phyloP scores from a whole-genome alignment of 169 alveolate genomes.

The Plasmodium sp. region DNA sequence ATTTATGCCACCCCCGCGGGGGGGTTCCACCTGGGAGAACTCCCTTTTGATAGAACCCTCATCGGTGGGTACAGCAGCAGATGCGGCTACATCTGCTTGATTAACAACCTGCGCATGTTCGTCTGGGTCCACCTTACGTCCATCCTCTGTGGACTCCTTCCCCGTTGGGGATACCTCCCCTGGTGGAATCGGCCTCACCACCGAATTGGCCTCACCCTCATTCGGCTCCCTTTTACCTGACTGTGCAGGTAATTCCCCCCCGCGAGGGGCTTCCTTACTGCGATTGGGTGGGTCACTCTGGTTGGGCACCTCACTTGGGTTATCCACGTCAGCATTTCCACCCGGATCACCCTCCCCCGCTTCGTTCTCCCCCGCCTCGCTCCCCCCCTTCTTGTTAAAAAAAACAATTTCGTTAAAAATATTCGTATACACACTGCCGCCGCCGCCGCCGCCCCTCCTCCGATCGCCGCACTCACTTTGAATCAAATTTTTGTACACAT shows the following conservation, averaged over 20 bases:
- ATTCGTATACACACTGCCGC: constrained; percentile 1
- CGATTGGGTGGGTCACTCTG: not conserved
- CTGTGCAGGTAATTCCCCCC: not conserved
- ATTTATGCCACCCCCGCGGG: not conserved
- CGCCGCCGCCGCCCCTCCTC: not conserved
- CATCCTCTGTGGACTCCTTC: not conserved
- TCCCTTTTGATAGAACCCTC: not conserved
- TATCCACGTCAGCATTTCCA: not conserved
- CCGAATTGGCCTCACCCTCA: not conserved
- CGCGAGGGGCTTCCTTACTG: not conserved
- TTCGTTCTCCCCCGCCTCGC: not conserved
- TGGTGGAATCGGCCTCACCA: not conserved
- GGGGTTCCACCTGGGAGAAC: not conserved
- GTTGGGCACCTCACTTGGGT: not conserved
- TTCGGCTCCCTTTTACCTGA: not conserved
- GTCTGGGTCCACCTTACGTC: not conserved
- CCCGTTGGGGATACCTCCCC: not conserved
- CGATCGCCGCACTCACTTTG: not conserved
- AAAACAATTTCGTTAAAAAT: constrained; percentile 58
- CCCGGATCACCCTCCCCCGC: not conserved
- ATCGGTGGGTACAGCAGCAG: too few species aligned
- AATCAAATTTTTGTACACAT: constrained; percentile 19
- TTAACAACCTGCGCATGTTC: not conserved
- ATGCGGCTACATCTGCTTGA: not conserved
- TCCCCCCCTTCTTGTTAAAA: constrained; percentile 20